Percentiles rank a stretch among this genome's conserved stretches.
Evolutionary conservation across 2,329 filamentous ascomycete genomes (phyloP).

Genomic region (Colletotrichum cuscutae): DNA sequence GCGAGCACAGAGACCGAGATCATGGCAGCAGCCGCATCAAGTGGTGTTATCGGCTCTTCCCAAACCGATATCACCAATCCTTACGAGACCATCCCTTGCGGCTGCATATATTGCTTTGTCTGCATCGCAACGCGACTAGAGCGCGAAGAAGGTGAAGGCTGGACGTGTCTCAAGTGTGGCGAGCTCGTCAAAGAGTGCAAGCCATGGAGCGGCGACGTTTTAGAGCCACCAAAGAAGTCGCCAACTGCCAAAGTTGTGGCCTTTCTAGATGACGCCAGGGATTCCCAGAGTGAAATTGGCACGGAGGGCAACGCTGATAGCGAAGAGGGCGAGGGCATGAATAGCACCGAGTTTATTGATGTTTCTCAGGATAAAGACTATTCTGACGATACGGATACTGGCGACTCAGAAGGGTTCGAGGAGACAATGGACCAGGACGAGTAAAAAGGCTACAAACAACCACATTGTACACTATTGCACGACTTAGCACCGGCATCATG

Average conservation of each 20-base stretch:
- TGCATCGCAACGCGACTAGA: conserved; percentile 92
- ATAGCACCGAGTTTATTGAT: conserved; percentile 17
- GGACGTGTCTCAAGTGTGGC: conserved; percentile 90
- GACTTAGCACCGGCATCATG: background rate
- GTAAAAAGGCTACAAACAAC: background rate
- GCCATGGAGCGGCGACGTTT: conserved; percentile 91
- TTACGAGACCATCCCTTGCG: conserved; percentile 89
- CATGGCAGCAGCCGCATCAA: conserved; percentile 74
- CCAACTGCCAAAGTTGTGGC: conserved; percentile 67
- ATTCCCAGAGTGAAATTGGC: background rate
- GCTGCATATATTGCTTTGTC: conserved; percentile 95
- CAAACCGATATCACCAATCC: conserved; percentile 96
- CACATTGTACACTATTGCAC: conserved; percentile 5
- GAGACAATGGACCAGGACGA: conserved; percentile 32
- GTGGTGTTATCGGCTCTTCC: conserved; percentile 86
- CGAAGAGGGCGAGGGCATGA: background rate
- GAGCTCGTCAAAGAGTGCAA: conserved; percentile 85
- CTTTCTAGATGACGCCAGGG: conserved; percentile 65
- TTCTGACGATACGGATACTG: conserved; percentile 19
- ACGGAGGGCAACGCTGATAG: background rate
- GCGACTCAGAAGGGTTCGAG: conserved; percentile 31
- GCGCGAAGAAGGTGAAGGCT: conserved; percentile 92
- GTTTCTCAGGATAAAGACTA: conserved; percentile 15
- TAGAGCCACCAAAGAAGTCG: conserved; percentile 65
- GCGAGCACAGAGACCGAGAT: conserved; percentile 80